These are phyloP conservation scores for Peronospora destructor DNA, from an alignment of 352 stramenopile species.

Conservation along the genomic window DNA sequence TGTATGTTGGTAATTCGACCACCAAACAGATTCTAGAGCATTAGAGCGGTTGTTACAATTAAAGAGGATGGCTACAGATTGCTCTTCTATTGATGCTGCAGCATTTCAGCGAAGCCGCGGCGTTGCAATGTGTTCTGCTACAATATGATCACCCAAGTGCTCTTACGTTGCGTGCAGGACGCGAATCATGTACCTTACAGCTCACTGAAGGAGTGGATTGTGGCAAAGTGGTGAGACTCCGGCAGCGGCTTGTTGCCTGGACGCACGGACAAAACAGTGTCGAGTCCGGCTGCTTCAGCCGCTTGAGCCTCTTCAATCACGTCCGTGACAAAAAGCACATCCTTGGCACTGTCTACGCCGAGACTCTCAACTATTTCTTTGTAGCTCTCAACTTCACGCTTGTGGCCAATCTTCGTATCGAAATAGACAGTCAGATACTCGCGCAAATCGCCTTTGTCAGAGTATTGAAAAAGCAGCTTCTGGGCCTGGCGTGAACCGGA, in stretches of 20 bases:
- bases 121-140: not conserved
- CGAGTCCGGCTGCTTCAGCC: slow-evolving; percentile 54
- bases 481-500: slow-evolving; percentile 87
- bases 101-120: no score
- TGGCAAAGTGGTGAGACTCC: slow-evolving; percentile 40
- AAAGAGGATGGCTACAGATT: slow-evolving; percentile 7
- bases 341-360: slow-evolving; percentile 62
- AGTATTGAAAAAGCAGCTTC: slow-evolving; percentile 83
- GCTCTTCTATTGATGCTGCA: slow-evolving; percentile 1
- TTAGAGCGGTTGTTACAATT: slow-evolving; percentile 14
- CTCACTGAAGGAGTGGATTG: slow-evolving; percentile 56
- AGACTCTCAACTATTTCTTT: slow-evolving; percentile 77
- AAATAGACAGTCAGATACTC: slow-evolving; percentile 76
- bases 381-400: slow-evolving; percentile 68
- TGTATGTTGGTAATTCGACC: not conserved
- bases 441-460: slow-evolving; percentile 73
- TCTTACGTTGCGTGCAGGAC: no score
- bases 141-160: no score
- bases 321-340: slow-evolving; percentile 88
- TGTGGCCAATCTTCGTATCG: slow-evolving; percentile 78
- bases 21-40: not conserved
- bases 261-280: slow-evolving; percentile 71
- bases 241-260: slow-evolving; percentile 81
- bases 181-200: slow-evolving; percentile 24
- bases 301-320: slow-evolving; percentile 81